Evolutionary conservation across 208 protist species (phyloP), one percentile per base, ranked within the genome.

Genomic region (Trichomonas tenax): DNA sequence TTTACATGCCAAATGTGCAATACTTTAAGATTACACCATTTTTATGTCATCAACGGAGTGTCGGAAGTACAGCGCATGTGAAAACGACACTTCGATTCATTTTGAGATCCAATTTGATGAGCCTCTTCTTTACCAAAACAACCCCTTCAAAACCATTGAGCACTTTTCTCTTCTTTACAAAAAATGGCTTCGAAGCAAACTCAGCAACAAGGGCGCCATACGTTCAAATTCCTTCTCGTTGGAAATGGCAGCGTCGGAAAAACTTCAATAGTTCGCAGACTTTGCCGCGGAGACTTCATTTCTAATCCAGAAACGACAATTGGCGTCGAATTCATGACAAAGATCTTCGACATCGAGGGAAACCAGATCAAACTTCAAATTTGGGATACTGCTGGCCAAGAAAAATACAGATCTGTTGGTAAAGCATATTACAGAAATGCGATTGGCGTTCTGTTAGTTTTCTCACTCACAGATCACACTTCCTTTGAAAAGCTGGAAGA

Each of bases 361-460:
- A 34, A 89, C 23, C 31, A 89, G 23, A 46, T 89, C 82, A 89
- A 89, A 26, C 82, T 89, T 46, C 86, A 93, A 93, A 93, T 93
- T 38, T 93, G 86, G 86, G 86, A 93, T 51, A 93, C 86, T 31
- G 86, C 86, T 0, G 86, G 86, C 44, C 86, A 93, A 93, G 86
- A 93, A 93, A 48, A 51, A 36, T 93, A 93, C 26, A 34, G 34
- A 51, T 93, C 86, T 48, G 44, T 93, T 6, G 44, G 44, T 38
- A 93, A 51, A 51, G 44, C 86, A 38, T 93, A 93, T 93, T 93
- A 93, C 38, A 40, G 86, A 93, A 51, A 93, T 51, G 86, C 86
- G 17, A 51, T 93, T 26, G 86, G 86, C 8, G 86, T 93, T 0
- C 15, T 93, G 21, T n/a, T 93, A 0, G 86, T 93, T 21, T 93